Conservation (phyloP, 371 early-diverging fungal genomes). For the Choanephora cucurbitarum region DNA sequence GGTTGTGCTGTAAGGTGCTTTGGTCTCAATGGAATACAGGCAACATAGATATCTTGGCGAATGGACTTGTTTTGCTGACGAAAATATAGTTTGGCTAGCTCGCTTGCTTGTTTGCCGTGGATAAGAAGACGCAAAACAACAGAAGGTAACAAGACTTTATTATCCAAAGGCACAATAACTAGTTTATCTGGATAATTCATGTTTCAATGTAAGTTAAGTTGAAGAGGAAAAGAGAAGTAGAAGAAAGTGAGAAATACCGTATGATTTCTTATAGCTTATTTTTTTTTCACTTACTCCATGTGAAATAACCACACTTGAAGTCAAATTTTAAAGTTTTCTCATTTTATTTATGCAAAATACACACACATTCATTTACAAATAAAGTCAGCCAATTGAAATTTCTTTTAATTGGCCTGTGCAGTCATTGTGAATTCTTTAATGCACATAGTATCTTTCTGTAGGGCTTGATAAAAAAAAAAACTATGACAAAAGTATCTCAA, state of each 20-base stretch:
- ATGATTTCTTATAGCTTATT: background rate
- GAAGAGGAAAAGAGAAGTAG: background rate
- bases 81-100: slow-evolving; percentile 33
- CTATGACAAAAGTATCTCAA: too few relatives aligned
- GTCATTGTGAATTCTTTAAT: too few relatives aligned
- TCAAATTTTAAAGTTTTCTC: too few relatives aligned
- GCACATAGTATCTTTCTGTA: too few relatives aligned
- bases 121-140: slow-evolving; percentile 34
- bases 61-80: slow-evolving; percentile 2
- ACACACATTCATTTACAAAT: too few relatives aligned
- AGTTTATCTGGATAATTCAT: slow-evolving; percentile 21
- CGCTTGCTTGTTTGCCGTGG: slow-evolving; percentile 38
- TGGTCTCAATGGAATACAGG: slow-evolving; percentile 27
- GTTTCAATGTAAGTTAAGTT: slow-evolving; percentile 5
- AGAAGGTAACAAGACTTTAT: slow-evolving; percentile 40
- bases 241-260: background rate
- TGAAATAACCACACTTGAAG: too few relatives aligned
- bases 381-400: too few relatives aligned
- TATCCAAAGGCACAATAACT: slow-evolving; percentile 36
- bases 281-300: too few relatives aligned
- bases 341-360: too few relatives aligned
- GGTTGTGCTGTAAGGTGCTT: background rate
- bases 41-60: slow-evolving; percentile 21
- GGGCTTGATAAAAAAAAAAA: too few relatives aligned
- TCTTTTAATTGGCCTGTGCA: too few relatives aligned